Percentiles rank a stretch among this genome's conserved stretches.
phyloP scores from a whole-genome alignment of 441 rosid species.

The Populus hybrid region DNA sequence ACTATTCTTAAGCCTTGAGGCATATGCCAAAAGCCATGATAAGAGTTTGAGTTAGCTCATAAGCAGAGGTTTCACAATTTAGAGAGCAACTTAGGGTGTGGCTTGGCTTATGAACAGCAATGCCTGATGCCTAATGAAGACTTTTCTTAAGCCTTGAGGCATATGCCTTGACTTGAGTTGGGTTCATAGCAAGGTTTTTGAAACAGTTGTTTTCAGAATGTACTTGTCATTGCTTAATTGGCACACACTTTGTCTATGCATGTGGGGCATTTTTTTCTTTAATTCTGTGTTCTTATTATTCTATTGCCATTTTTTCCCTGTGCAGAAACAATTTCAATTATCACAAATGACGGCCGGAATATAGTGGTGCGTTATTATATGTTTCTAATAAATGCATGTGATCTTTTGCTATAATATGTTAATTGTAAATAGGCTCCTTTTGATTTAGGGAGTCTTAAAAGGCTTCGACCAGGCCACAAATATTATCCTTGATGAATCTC shows the following conservation, averaged over 20 bases:
- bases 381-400: neutral
- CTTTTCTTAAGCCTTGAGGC: neutral
- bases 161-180: neutral
- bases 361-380: constrained; percentile 58
- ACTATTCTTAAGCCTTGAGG: neutral
- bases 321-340: constrained; percentile 70
- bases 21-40: too few species aligned
- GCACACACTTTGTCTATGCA: neutral
- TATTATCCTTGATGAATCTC: constrained; percentile 95
- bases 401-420: neutral
- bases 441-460: constrained; percentile 69
- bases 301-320: constrained; percentile 17
- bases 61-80: neutral
- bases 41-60: neutral
- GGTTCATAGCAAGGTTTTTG: neutral
- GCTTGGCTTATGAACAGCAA: neutral
- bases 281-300: neutral
- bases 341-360: constrained; percentile 91
- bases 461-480: constrained; percentile 98
- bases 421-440: neutral
- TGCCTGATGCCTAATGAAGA: neutral
- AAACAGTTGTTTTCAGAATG: neutral
- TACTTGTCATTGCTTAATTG: neutral
- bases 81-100: neutral
- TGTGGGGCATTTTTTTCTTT: neutral